Conservation (phyloP, 2,329 filamentous ascomycete genomes). For the Diaporthe humulicola region DNA sequence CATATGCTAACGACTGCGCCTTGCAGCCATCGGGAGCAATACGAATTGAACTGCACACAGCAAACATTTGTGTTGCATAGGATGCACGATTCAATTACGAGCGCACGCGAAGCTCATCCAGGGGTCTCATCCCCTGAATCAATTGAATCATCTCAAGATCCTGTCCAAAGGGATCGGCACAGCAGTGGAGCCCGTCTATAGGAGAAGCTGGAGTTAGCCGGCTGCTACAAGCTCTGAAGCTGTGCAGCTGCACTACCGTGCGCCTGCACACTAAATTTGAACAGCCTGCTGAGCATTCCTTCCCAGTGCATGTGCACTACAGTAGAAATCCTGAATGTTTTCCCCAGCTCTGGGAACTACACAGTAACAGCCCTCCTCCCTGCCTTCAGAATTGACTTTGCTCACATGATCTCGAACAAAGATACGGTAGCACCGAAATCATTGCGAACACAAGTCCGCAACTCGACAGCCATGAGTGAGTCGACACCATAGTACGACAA, state of each 20-base stretch:
- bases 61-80: no score
- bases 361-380: no score
- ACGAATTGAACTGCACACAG: not conserved
- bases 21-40: not conserved
- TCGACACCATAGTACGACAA: no score
- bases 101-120: no score
- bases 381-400: not conserved
- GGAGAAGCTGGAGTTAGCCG: not conserved
- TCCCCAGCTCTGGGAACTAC: not conserved
- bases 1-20: not conserved
- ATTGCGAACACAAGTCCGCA: not conserved
- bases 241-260: not conserved
- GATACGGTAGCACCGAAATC: not conserved
- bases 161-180: not conserved
- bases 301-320: not conserved
- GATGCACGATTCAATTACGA: no score
- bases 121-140: not conserved
- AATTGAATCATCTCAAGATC: not conserved
- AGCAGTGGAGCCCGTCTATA: not conserved
- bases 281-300: not conserved
- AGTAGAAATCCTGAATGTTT: not conserved
- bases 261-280: not conserved
- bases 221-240: not conserved
- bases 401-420: not conserved
- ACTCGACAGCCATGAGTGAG: not conserved